Evolutionary conservation across 805 yeast genomes (phyloP), one percentile per base, ranked within the genome.

Genomic region (Pichia paraexigua): DNA sequence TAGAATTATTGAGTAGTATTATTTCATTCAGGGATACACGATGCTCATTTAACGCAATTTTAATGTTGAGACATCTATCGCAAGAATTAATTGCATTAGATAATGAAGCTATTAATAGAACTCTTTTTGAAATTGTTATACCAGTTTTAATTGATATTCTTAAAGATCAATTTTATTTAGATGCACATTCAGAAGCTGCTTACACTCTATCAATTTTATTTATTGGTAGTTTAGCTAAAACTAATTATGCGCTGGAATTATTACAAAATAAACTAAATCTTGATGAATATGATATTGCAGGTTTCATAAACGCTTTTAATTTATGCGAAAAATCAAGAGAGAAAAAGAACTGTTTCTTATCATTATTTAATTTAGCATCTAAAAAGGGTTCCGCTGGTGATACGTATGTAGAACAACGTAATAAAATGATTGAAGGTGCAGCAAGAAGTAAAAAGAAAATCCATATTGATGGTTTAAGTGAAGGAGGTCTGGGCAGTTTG

Each of bases 101-200:
- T 59, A 58, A 63, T 49, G 83, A 80, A 20, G 85, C 82, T 56
- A 92, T 91, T 45, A 96, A 90, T 69, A 74, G 74, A 49, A 83
- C 78, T 60, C 66, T 85, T 43, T 76, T 83, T 58, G 80, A 80
- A 30, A 78, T 80, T 51, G 74, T 91, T 62, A 79, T 87, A 54
- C 85, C 85, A 57, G 74, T 94, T 0, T 73, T 92, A 50, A 62
- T 88, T 18, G 73, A 75, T 37, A 81, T 92, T 5, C 70, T 92
- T 47, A 72, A 78, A 46, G 94, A 87, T 60, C 84, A 81, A 51
- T 83, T 87, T 55, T 88, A 87, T 65, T 79, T 78, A 44, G 99
- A 92, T 60, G 86, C 94, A 0, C 95, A 91, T 57, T 79, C 84
- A 18, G 99, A 92, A 64, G 96, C 95, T 1, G 91, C 95, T n/a